Conservation (phyloP, 352 stramenopile species). For the Globisporangium abappressorium region DNA sequence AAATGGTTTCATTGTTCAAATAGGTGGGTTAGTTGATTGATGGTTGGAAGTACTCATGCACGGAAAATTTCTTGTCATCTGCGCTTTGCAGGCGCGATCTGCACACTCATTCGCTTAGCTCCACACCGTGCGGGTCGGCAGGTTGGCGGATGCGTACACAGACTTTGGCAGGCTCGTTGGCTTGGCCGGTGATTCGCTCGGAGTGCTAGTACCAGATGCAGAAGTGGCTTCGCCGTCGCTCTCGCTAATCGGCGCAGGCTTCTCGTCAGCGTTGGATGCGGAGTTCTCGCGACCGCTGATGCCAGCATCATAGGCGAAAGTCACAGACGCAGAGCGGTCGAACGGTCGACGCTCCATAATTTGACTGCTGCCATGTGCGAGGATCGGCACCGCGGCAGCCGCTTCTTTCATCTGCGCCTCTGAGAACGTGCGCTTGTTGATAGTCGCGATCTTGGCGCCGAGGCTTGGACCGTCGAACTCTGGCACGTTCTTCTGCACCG, state of each 20-base stretch:
- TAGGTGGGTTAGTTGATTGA: slow-evolving; percentile 3
- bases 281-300: slow-evolving; percentile 24
- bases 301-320: slow-evolving; percentile 57
- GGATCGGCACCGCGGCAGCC: slow-evolving; percentile 46
- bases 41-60: neutral
- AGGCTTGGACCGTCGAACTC: slow-evolving; percentile 68
- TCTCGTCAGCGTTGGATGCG: neutral
- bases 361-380: slow-evolving; percentile 49
- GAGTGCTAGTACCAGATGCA: neutral
- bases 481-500: slow-evolving; percentile 70
- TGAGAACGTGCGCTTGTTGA: slow-evolving; percentile 64
- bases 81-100: neutral
- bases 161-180: slow-evolving; percentile 19
- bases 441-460: slow-evolving; percentile 69
- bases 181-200: neutral
- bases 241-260: neutral
- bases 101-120: slow-evolving; percentile 24
- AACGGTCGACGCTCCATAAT: slow-evolving; percentile 67
- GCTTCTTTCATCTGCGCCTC: slow-evolving; percentile 66
- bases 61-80: neutral
- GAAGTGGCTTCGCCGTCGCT: neutral
- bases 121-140: slow-evolving; percentile 58
- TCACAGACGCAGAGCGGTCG: slow-evolving; percentile 67
- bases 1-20: slow-evolving; percentile 5
- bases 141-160: slow-evolving; percentile 24